A percentile compares a stretch with the other conserved stretches of the same genome.
Conservation (phyloP, 2,329 filamentous ascomycete species). For the Graphilbum ipis-grandicollis region DNA sequence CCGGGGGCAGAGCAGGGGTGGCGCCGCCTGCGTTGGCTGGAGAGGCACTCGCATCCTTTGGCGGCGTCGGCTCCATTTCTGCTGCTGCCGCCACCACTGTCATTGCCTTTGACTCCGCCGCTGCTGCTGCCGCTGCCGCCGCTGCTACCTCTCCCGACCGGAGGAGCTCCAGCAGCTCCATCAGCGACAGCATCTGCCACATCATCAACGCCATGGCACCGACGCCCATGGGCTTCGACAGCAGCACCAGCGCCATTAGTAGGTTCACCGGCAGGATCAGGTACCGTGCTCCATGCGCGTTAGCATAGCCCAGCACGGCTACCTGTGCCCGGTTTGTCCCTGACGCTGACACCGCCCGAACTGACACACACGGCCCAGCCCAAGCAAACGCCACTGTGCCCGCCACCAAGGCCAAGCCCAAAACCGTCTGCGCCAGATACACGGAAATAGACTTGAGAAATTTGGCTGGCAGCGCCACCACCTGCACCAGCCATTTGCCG, state of each 20-base stretch:
- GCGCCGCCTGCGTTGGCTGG: too few relatives aligned
- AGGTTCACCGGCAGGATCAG: constrained; percentile 70
- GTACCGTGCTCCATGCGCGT: constrained; percentile 82
- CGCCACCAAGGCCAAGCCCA: constrained; percentile 66
- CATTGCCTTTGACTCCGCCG: constrained; percentile 9
- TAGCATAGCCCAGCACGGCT: constrained; percentile 78
- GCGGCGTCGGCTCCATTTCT: constrained; percentile 48
- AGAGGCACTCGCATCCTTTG: too few relatives aligned
- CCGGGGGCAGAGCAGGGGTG: neutral
- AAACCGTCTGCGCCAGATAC: constrained; percentile 60
- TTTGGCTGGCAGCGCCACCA: constrained; percentile 19
- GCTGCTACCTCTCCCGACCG: constrained; percentile 16
- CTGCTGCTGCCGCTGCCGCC: constrained; percentile 37
- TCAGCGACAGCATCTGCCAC: constrained; percentile 75
- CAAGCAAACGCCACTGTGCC: constrained; percentile 75
- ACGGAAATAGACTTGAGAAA: constrained; percentile 58
- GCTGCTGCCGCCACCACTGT: too few relatives aligned
- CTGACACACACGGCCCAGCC: constrained; percentile 68
- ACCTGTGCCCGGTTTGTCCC: constrained; percentile 34
- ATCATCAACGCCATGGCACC: constrained; percentile 67
- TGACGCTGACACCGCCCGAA: constrained; percentile 34
- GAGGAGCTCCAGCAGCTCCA: constrained; percentile 45
- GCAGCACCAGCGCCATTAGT: constrained; percentile 55
- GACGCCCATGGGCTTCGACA: constrained; percentile 89
- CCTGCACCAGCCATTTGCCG: constrained; percentile 52